A percentile compares a stretch with the other conserved stretches of the same genome.
Evolutionary conservation across 495 filamentous ascomycete genomes (phyloP).

Genomic region (Tuber umbilicatum): DNA sequence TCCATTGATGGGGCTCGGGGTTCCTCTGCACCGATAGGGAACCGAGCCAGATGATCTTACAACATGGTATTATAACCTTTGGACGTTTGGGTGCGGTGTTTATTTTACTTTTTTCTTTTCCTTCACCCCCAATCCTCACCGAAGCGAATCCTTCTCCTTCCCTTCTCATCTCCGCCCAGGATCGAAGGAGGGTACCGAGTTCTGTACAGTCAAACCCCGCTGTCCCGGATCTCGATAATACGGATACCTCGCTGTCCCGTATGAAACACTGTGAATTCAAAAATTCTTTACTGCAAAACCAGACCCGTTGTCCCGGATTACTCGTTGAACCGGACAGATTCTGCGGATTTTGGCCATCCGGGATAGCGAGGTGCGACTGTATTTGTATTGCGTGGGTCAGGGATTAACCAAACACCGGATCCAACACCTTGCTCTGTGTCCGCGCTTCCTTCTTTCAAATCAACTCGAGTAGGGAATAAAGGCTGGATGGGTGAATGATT

Average conservation of each 20-base stretch:
- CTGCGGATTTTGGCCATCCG: too few relatives aligned
- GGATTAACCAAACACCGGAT: slow-evolving; percentile 29
- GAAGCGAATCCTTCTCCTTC: slow-evolving; percentile 20
- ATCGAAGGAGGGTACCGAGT: slow-evolving; percentile 13
- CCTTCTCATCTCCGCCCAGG: slow-evolving; percentile 25
- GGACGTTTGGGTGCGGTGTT: background rate
- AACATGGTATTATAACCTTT: background rate
- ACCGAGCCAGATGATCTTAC: background rate
- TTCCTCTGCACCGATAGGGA: background rate
- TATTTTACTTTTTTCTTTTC: background rate
- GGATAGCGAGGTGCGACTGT: too few relatives aligned
- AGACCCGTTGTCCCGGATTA: too few relatives aligned
- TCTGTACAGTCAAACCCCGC: too few relatives aligned
- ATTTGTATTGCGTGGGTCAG: slow-evolving; percentile 14
- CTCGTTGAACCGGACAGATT: too few relatives aligned
- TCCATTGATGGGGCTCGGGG: background rate
- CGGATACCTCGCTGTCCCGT: too few relatives aligned
- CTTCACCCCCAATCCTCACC: slow-evolving; percentile 5
- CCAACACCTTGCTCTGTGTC: slow-evolving; percentile 27
- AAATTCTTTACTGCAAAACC: too few relatives aligned
- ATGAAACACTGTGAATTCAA: too few relatives aligned
- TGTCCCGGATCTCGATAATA: too few relatives aligned
- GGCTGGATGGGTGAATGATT: background rate
- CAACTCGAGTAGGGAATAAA: background rate
- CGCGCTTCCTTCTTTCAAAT: slow-evolving; percentile 18